A percentile compares a stretch with the other conserved stretches of the same genome.
These are phyloP conservation scores for Populus davidiana DNA, from an alignment of 345 rosid species.

Conservation along the genomic window DNA sequence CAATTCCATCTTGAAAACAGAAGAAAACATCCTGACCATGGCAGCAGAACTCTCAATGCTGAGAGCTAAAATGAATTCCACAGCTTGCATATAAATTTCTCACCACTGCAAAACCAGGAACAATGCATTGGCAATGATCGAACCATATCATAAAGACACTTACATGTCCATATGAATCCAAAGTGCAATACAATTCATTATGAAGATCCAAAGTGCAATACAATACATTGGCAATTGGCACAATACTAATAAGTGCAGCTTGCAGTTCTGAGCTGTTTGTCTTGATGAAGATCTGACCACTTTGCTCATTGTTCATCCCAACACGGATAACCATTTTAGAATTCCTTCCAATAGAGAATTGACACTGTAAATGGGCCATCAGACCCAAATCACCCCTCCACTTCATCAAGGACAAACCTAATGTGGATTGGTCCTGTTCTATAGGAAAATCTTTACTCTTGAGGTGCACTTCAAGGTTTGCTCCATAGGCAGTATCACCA, in stretches of 20 bases:
- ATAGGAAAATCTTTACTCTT: conserved; percentile 84
- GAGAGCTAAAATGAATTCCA: no score
- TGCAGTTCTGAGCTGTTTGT: conserved; percentile 94
- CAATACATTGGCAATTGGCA: conserved; percentile 33
- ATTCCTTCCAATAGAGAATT: conserved; percentile 64
- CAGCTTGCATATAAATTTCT: no score
- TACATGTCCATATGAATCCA: no score
- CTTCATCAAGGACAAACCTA: conserved; percentile 84
- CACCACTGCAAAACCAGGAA: no score
- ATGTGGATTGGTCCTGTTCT: conserved; percentile 81
- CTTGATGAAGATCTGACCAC: conserved; percentile 73
- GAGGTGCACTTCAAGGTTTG: conserved; percentile 79
- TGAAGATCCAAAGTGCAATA: no score
- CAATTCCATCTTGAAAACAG: no score
- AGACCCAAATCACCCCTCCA: conserved; percentile 93
- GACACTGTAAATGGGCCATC: conserved; percentile 90
- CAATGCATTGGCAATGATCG: no score
- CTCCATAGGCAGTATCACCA: conserved; percentile 86
- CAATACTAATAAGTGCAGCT: conserved; percentile 68
- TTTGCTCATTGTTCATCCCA: conserved; percentile 89
- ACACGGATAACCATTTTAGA: conserved; percentile 84
- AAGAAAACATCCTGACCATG: no score
- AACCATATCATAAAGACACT: no score
- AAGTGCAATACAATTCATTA: no score
- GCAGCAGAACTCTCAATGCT: no score